These are phyloP conservation scores for Termitomyces sp. DNA, from an alignment of 768 basidiomycete species.

Conservation along the genomic window DNA sequence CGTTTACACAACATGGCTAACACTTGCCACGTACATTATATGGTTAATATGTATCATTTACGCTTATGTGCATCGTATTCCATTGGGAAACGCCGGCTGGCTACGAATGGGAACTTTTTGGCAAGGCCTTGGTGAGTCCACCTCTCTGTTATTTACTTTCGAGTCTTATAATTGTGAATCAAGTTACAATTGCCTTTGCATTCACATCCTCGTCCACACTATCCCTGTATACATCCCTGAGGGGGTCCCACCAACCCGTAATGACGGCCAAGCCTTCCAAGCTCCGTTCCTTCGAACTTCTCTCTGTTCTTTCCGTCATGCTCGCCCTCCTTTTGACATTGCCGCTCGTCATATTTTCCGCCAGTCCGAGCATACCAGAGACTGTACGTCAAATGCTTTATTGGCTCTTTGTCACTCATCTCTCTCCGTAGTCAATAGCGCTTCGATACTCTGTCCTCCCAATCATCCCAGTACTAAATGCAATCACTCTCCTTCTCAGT, in stretches of 20 bases:
- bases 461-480: slow-evolving; percentile 37
- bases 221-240: slow-evolving; percentile 58
- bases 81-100: slow-evolving; percentile 30
- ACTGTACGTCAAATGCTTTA: slow-evolving; percentile 19
- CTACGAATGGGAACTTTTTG: slow-evolving; percentile 46
- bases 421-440: slow-evolving; percentile 4
- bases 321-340: slow-evolving; percentile 47
- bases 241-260: slow-evolving; percentile 32
- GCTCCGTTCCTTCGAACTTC: slow-evolving; percentile 50
- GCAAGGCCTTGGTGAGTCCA: slow-evolving; percentile 57
- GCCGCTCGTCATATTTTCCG: slow-evolving; percentile 52
- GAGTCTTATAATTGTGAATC: neutral
- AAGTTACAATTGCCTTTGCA: slow-evolving; percentile 58
- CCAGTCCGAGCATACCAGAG: slow-evolving; percentile 37
- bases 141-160: neutral
- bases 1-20: slow-evolving; percentile 53
- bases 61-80: slow-evolving; percentile 43
- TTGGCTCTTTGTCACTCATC: neutral
- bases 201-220: slow-evolving; percentile 64
- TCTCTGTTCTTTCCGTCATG: slow-evolving; percentile 46
- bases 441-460: slow-evolving; percentile 20
- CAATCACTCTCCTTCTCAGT: slow-evolving; percentile 49
- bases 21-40: slow-evolving; percentile 50
- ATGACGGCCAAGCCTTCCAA: slow-evolving; percentile 39
- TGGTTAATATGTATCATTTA: slow-evolving; percentile 56